These are phyloP conservation scores for Dioscorea cayenensis DNA, from an alignment of 116 monocot species.

Conservation along the genomic window DNA sequence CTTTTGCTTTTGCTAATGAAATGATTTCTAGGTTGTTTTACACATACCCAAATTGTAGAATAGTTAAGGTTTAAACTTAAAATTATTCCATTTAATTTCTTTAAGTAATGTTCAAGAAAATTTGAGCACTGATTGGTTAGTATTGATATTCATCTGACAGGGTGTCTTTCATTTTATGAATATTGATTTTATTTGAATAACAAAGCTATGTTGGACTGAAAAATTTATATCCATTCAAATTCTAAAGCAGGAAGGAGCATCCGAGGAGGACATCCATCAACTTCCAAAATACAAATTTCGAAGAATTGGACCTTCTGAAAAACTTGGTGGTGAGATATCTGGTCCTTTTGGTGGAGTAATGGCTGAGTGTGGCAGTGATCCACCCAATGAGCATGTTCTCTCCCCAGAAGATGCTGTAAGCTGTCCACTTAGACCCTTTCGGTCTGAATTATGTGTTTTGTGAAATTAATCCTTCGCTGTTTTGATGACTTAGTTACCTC, in stretches of 20 bases:
- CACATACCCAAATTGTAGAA: no score
- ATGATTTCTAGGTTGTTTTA: no score
- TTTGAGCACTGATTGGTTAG: background rate
- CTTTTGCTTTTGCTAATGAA: no score
- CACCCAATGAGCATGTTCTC: conserved; percentile 64
- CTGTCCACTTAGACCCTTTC: background rate
- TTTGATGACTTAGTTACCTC: no score
- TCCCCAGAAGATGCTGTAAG: conserved; percentile 60
- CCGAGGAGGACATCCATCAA: conserved; percentile 83
- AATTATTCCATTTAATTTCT: no score
- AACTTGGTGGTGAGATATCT: conserved; percentile 42
- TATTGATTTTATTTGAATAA: background rate
- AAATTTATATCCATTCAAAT: background rate
- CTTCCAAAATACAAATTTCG: conserved; percentile 85
- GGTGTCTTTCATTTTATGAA: background rate
- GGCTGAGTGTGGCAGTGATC: conserved; percentile 56
- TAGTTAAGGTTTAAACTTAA: no score
- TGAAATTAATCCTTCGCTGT: no score
- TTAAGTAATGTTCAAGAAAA: no score
- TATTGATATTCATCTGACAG: background rate
- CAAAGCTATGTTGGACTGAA: background rate
- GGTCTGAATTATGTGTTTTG: no score
- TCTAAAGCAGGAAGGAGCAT: conserved; percentile 76
- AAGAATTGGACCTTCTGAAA: conserved; percentile 41
- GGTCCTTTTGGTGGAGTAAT: conserved; percentile 56